Evolutionary conservation across 176 grass and related monocot genomes (phyloP), one percentile per base, ranked within the genome.

Genomic region (Tuctoria greenei): DNA sequence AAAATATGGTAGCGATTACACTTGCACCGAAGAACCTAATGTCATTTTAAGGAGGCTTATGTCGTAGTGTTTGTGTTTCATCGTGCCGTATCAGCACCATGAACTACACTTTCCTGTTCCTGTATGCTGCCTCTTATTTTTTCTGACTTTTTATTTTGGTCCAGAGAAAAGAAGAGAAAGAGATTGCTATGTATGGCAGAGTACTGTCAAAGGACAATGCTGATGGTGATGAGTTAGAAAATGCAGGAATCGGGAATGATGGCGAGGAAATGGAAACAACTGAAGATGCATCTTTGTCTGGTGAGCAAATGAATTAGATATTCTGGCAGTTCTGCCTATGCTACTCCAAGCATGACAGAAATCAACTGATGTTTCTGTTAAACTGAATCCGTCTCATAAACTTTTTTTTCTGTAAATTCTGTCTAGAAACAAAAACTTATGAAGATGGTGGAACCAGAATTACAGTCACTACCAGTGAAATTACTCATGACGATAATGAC

Each of bases 111-210:
- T 25, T 26, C 54, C 23, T 58, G 21, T 26, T 41, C 40, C 18
- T 66, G 66, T 38, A 70, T 68, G 27, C 20, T 14, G 1, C 17
- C 55, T 64, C 7, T 57, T 54, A 50, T 15, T 71, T 80, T 84
- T 85, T 25, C 62, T 81, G 23, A 42, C 14, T 69, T 20, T 26
- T 76, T 27, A 68, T 88, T 85, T 81, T 82, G 47, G 40, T 90
- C 16, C 85, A 99, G 95, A 92, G 95, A 58, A 99, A 99, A 86
- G 43, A 84, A 99, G 91, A 95, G 71, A 97, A 64, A 77, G 89
- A 99, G 76, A 80, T 95, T 61, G 87, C 85, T 76, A 15, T 99
- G 14, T 92, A 95, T 43, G 91, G 95, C 31, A 84, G 83, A 90
- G 73, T 99, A 16, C 37, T 77, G 31, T 90, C 91, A 57, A 83